Evolutionary conservation across 2,329 filamentous ascomycete species (phyloP), one percentile per base, ranked within the genome.

Genomic region (Incumbomyces lentus): DNA sequence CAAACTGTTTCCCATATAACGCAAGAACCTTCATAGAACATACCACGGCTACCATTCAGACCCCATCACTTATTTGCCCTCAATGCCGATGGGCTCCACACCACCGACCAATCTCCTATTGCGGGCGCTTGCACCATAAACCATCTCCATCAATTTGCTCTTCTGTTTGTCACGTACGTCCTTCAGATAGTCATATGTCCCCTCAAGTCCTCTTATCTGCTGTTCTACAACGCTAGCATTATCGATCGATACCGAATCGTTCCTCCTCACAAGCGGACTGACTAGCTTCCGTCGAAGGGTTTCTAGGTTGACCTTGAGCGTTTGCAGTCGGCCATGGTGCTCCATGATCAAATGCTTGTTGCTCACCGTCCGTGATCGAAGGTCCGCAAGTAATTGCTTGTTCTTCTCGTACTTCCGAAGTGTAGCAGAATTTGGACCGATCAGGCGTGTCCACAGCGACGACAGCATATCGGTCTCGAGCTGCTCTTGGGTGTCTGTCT

Each of bases 361-460:
- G 51, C 79, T 78, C 18, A 95, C 80, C 1, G 89, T 95, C 58
- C 84, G 84, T 49, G 83, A 78, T 52, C 88, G 81, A 47, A 96
- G 83, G 54, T 82, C 83, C 41, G 75, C 77, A 18, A 96, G 77
- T 1, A 95, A 73, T 41, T 80, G 74, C 52, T 83, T 82, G 70
- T 96, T 96, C 67, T 85, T 86, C 63, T 95, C 87, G 65, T 88
- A 95, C 64, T 95, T 95, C 60, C 79, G 78, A n/a, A 95, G 73
- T 54, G 82, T 76, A 37, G 73, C 74, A 6, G 84, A 80, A 58
- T 85, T 83, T 33, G 83, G 73, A 1, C 88, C 89, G 1, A 95
- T 78, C 17, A 94, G 79, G 39, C 82, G 81, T 2, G 85, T 84
- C 90, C 90, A 96, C 7, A 95, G 75, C 2, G 81, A 83, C 2